Conservation (phyloP, 2,329 filamentous ascomycete genomes). For the Colletotrichum sp. region DNA sequence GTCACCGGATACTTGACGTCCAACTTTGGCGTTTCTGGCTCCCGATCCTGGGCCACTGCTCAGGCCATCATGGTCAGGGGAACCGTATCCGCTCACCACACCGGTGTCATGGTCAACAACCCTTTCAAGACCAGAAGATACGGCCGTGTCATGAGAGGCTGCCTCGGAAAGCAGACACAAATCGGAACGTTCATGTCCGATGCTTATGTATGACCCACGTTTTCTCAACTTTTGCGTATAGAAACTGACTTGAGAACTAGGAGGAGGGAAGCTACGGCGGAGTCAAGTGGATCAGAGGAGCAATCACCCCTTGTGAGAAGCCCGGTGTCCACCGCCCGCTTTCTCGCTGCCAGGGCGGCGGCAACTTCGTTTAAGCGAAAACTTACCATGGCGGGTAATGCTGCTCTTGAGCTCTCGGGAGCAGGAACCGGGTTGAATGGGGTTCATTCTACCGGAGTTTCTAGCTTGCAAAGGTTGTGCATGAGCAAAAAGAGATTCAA, state of each 20-base stretch:
- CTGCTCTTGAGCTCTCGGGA: not conserved
- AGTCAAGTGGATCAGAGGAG: not conserved
- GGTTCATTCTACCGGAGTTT: not conserved
- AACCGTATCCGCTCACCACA: not conserved
- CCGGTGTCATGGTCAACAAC: constrained; percentile 4
- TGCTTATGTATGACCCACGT: not conserved
- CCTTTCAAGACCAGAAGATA: constrained; percentile 6
- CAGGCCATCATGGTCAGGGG: not conserved
- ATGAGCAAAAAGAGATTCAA: not conserved
- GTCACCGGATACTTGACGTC: not conserved
- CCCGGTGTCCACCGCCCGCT: not conserved
- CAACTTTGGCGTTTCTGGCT: not conserved
- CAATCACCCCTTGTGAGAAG: not conserved
- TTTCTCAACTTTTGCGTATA: not conserved
- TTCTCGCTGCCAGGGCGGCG: not conserved
- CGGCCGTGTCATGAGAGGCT: constrained; percentile 1
- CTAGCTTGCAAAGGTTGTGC: not conserved
- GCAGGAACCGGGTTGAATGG: not conserved
- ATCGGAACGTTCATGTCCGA: constrained; percentile 2
- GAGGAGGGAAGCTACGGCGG: constrained; percentile 5
- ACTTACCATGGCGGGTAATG: not conserved
- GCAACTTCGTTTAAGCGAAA: not conserved
- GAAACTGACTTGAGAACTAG: not conserved
- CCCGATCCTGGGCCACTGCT: not conserved
- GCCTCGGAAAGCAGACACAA: not conserved